Percentiles rank a stretch among this genome's conserved stretches.
phyloP scores from a whole-genome alignment of 148 eudicot species.

The Tetragonia tetragonoides region DNA sequence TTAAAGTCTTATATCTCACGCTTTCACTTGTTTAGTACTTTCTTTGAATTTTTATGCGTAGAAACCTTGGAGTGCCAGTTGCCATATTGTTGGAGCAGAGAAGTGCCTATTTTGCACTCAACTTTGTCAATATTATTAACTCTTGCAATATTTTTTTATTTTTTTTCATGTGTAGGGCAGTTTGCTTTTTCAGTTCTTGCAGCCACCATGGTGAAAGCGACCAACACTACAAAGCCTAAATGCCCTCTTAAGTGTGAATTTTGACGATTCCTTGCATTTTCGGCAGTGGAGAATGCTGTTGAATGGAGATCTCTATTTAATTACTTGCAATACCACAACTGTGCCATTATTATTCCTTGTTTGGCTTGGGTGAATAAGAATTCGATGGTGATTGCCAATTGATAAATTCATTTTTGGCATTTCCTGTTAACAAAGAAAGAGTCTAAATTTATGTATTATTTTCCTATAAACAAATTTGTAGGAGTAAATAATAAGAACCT shows the following conservation, averaged over 20 bases:
- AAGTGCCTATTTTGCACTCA: background rate
- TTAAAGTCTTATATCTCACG: no score
- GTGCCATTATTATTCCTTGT: no score
- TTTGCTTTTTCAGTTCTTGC: background rate
- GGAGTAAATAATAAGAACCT: no score
- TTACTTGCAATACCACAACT: background rate
- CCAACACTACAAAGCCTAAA: conserved; percentile 18
- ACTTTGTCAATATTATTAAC: background rate
- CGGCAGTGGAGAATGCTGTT: conserved; percentile 14
- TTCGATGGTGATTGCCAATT: no score
- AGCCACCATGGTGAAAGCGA: conserved; percentile 19
- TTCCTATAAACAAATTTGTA: no score
- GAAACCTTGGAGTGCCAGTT: no score
- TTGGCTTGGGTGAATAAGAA: no score
- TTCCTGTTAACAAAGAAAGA: no score
- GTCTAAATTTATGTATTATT: no score
- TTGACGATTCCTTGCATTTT: conserved; percentile 27
- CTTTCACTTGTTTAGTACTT: no score
- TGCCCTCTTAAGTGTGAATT: conserved; percentile 28
- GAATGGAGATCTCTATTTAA: conserved; percentile 17
- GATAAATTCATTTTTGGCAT: no score
- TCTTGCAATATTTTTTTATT: background rate
- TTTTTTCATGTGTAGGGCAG: background rate
- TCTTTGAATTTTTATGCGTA: no score
- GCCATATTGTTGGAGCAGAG: background rate